Percentiles rank a stretch among this genome's conserved stretches.
phyloP scores from a whole-genome alignment of 441 rosid genomes.

The Breynia disticha region DNA sequence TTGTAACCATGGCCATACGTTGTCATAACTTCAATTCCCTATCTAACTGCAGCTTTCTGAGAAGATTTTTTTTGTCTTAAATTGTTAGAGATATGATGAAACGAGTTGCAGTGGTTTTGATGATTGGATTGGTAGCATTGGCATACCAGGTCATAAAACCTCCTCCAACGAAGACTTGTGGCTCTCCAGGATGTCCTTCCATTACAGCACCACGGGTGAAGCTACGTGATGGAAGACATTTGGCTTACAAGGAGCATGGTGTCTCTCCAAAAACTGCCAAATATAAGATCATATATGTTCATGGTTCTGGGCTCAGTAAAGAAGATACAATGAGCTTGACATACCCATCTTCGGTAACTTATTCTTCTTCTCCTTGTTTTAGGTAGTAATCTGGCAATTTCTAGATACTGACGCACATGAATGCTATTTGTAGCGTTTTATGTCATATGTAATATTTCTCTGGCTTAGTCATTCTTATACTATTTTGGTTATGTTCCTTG shows the following conservation, averaged over 20 bases:
- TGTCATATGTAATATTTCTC: no score
- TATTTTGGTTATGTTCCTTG: constrained; percentile 3
- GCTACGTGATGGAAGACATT: constrained; percentile 70
- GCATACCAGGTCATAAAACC: constrained; percentile 42
- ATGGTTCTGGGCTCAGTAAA: constrained; percentile 42
- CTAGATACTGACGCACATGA: no score
- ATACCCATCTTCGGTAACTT: constrained; percentile 30
- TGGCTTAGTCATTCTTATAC: not conserved
- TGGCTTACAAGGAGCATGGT: constrained; percentile 60
- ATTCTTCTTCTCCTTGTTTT: not conserved
- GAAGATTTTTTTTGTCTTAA: not conserved
- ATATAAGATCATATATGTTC: constrained; percentile 41
- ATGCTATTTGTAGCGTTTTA: not conserved
- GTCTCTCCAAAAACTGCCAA: constrained; percentile 37
- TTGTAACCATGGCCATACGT: no score
- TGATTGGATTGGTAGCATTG: constrained; percentile 49
- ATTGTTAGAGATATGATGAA: constrained; percentile 24
- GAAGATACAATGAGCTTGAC: constrained; percentile 20
- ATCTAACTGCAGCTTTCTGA: not conserved
- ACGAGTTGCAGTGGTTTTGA: constrained; percentile 20
- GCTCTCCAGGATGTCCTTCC: constrained; percentile 38
- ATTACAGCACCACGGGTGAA: constrained; percentile 53
- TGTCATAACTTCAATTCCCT: no score
- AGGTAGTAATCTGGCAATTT: no score
- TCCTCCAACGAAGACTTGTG: constrained; percentile 38